phyloP scores from a whole-genome alignment of 345 rosid species.

The Cochlearia excelsa region DNA sequence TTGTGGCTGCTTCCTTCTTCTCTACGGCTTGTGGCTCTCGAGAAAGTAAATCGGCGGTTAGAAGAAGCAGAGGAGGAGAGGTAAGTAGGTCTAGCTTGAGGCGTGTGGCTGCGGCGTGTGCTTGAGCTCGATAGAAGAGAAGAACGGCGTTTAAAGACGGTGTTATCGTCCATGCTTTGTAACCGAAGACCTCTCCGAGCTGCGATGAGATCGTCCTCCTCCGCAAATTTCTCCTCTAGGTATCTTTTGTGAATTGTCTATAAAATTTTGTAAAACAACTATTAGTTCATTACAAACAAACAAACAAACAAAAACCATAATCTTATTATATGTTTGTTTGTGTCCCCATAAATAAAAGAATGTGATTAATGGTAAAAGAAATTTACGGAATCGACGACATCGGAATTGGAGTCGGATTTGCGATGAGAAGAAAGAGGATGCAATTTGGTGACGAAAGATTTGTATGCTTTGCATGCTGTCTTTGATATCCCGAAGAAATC shows the following conservation, averaged over 20 bases:
- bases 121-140: conserved; percentile 34
- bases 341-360: not conserved
- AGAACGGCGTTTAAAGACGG: conserved; percentile 37
- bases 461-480: conserved; percentile 57
- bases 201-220: conserved; percentile 34
- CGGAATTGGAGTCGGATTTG: conserved; percentile 40
- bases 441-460: conserved; percentile 53
- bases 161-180: conserved; percentile 46
- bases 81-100: conserved; percentile 44
- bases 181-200: conserved; percentile 34
- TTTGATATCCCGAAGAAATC: conserved; percentile 45
- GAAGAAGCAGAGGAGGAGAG: conserved; percentile 36
- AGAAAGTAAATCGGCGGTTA: conserved; percentile 23
- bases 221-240: conserved; percentile 32
- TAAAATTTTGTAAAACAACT: not conserved
- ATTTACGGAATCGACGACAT: conserved; percentile 29
- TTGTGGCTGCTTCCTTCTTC: conserved; percentile 31
- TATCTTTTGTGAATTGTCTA: conserved; percentile 27
- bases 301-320: not conserved
- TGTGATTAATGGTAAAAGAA: not conserved
- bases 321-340: too few relatives aligned
- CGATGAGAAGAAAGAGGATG: conserved; percentile 37
- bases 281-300: not conserved
- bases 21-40: conserved; percentile 35
- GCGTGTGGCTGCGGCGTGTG: conserved; percentile 49